Base-by-base conservation (phyloP, 1,284 basidiomycete genomes). In the Boletus chippewaensis region DNA sequence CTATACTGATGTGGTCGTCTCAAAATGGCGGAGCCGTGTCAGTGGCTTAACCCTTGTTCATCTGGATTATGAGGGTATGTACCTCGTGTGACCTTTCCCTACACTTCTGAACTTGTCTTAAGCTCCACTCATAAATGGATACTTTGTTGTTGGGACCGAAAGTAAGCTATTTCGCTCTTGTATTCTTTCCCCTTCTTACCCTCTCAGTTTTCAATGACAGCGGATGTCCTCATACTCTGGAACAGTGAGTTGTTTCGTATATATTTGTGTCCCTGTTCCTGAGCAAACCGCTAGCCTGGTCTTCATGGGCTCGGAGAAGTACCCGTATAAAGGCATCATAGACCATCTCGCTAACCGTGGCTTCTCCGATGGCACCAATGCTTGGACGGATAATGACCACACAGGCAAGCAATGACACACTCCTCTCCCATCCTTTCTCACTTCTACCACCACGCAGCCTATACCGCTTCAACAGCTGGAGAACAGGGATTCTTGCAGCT, bases 271-370 rank as follows among this genome's bases (percentile, higher is more conserved):
- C 16, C 36, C 13, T 36, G 4, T 47, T 50, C 56, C 51, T 42
- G 26, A 54, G 45, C 44, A 28, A 51, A 53, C 44, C 22, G 24
- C 8, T 50, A 88, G 90, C 67, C 72, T 96, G 49, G 83, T 97
- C 18, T 98, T 98, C 67, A 87, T 97, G 76, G 94, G 94, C 11
- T 95, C 92, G 2, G 86, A 95, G 65, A 83, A 87, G 61, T 96
- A 95, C 66, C 95, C 95, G 0, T 95, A 92, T 79, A 99, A 99
- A 70, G 96, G 95, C 26, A 89, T 98, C 44, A 83, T 99, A 49
- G 96, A 99, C 71, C 87, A 91, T 56, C 79, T 99, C n/a, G 96
- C 96, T 9, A 99, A 97, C 69, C 82, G 95, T 47, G 92, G 93
- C 10, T 98, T 95, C 66, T 94, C 94, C 11, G 86, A 91, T 54